These are phyloP conservation scores for Globisporangium paroecandrum DNA, from an alignment of 352 stramenopile genomes.

Conservation along the genomic window DNA sequence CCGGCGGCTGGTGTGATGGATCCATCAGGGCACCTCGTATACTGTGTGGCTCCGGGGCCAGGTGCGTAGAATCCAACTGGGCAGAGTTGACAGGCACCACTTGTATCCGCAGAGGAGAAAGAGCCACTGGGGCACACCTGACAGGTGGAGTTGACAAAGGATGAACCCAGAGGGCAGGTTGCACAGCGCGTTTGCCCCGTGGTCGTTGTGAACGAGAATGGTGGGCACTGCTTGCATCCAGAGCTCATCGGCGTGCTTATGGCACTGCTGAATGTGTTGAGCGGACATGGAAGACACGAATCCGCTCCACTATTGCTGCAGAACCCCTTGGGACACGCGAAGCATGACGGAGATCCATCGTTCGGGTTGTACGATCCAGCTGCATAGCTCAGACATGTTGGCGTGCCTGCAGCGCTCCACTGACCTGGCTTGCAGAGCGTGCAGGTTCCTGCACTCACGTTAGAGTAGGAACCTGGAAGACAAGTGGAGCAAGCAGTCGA, in stretches of 20 bases:
- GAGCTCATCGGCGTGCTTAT: slow-evolving; percentile 20
- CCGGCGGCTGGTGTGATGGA: slow-evolving; percentile 28
- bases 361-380: slow-evolving; percentile 46
- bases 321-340: slow-evolving; percentile 52
- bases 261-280: slow-evolving; percentile 41
- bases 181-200: slow-evolving; percentile 30
- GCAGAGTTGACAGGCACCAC: slow-evolving; percentile 41
- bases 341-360: slow-evolving; percentile 37
- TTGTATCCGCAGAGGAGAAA: slow-evolving; percentile 28
- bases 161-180: slow-evolving; percentile 28
- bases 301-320: slow-evolving; percentile 41
- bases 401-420: slow-evolving; percentile 35
- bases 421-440: slow-evolving; percentile 35
- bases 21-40: slow-evolving; percentile 30
- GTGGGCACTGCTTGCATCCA: slow-evolving; percentile 31
- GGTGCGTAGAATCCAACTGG: slow-evolving; percentile 37
- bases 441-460: slow-evolving; percentile 36
- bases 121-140: slow-evolving; percentile 33
- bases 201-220: slow-evolving; percentile 32
- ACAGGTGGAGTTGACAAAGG: slow-evolving; percentile 24
- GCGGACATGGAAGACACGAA: slow-evolving; percentile 39
- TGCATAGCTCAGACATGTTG: slow-evolving; percentile 35
- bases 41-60: slow-evolving; percentile 20
- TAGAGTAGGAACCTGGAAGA: slow-evolving; percentile 38
- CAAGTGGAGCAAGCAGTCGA: slow-evolving; percentile 22